phyloP scores from a whole-genome alignment of 2,329 filamentous ascomycete genomes.

The Sporothrix protearum region DNA sequence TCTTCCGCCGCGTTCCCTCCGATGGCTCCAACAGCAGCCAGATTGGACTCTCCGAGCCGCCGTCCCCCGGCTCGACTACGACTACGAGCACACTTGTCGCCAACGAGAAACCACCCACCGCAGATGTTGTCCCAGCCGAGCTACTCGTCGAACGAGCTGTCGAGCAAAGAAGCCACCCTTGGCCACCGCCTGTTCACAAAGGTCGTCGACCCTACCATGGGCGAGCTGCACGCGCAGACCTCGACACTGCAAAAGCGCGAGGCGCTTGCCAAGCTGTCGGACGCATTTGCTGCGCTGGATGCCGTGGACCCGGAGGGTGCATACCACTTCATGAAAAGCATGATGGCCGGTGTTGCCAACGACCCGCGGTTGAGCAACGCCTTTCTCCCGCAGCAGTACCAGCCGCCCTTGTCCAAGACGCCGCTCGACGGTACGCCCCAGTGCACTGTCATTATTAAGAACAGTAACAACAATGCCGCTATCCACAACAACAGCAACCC shows the following conservation, averaged over 20 bases:
- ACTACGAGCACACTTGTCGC: slow-evolving; percentile 36
- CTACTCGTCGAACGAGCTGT: slow-evolving; percentile 44
- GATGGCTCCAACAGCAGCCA: slow-evolving; percentile 54
- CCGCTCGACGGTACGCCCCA: slow-evolving; percentile 46
- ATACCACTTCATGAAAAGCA: slow-evolving; percentile 74
- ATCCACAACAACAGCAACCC: slow-evolving; percentile 37
- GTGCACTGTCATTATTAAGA: slow-evolving; percentile 58
- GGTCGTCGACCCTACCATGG: slow-evolving; percentile 75
- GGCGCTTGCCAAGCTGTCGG: slow-evolving; percentile 74
- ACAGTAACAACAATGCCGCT: slow-evolving; percentile 37
- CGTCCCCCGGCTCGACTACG: slow-evolving; percentile 36
- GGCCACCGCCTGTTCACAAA: slow-evolving; percentile 79
- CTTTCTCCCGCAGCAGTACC: slow-evolving; percentile 40
- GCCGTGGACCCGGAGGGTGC: slow-evolving; percentile 86
- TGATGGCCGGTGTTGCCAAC: slow-evolving; percentile 68
- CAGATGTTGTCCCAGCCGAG: slow-evolving; percentile 31
- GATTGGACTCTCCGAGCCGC: slow-evolving; percentile 31
- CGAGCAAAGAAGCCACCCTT: slow-evolving; percentile 76
- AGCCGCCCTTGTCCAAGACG: slow-evolving; percentile 33
- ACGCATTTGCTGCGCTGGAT: slow-evolving; percentile 82
- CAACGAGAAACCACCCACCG: slow-evolving; percentile 64
- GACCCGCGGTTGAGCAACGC: slow-evolving; percentile 62
- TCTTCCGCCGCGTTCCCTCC: slow-evolving; percentile 82
- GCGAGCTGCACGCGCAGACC: slow-evolving; percentile 82
- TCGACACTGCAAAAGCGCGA: slow-evolving; percentile 67